Evolutionary conservation across 2,329 filamentous ascomycete genomes (phyloP).

Genomic region (Aspergillus quadricinctus): DNA sequence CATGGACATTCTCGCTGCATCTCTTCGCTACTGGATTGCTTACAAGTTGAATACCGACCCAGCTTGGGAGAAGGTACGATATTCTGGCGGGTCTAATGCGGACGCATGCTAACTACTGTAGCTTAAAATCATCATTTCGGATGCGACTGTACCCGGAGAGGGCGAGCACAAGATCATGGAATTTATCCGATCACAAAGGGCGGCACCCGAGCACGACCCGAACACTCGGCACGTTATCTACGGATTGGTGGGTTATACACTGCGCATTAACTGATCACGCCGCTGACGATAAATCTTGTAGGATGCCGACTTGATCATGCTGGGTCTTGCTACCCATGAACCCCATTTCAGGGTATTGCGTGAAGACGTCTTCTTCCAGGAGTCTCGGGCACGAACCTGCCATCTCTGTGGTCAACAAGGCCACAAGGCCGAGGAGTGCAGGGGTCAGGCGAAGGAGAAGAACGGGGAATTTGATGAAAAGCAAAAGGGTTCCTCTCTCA

Average conservation of each 20-base stretch:
- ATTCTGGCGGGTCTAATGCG: background rate
- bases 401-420: constrained; percentile 87
- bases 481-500: constrained; percentile 63
- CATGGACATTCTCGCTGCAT: constrained; percentile 90
- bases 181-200: constrained; percentile 89
- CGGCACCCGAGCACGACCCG: constrained; percentile 85
- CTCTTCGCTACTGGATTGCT: constrained; percentile 91
- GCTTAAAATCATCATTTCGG: constrained; percentile 96
- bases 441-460: constrained; percentile 72
- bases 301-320: constrained; percentile 98
- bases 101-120: constrained; percentile 26
- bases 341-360: constrained; percentile 93
- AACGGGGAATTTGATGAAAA: constrained; percentile 79
- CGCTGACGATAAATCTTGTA: constrained; percentile 23
- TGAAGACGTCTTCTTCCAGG: constrained; percentile 94
- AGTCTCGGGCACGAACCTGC: constrained; percentile 77
- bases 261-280: background rate
- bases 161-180: constrained; percentile 99
- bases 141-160: constrained; percentile 95
- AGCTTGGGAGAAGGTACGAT: constrained; percentile 71
- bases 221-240: constrained; percentile 99
- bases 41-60: constrained; percentile 98
- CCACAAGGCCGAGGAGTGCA: constrained; percentile 82
- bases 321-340: constrained; percentile 94
- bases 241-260: constrained; percentile 54